phyloP scores from a whole-genome alignment of 768 basidiomycete genomes.

The Mrakia blollopis region DNA sequence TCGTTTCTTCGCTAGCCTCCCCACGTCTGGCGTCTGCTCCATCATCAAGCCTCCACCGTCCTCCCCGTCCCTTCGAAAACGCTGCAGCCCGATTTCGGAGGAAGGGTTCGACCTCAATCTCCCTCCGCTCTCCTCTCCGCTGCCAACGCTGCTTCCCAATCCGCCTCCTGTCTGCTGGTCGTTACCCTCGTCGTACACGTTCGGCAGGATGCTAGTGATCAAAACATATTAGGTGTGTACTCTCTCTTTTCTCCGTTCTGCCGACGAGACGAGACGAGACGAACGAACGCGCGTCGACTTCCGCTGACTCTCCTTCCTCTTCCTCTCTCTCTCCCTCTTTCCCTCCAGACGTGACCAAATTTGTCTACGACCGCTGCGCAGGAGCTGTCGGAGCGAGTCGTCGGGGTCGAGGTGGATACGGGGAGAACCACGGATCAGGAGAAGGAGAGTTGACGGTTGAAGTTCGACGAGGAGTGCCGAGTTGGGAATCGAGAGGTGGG shows the following conservation, averaged over 20 bases:
- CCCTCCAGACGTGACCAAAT: slow-evolving; percentile 21
- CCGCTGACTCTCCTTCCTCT: neutral
- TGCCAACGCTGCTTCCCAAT: slow-evolving; percentile 22
- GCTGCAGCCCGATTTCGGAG: slow-evolving; percentile 13
- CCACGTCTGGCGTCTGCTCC: slow-evolving; percentile 32
- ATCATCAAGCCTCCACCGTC: slow-evolving; percentile 34
- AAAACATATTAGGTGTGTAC: slow-evolving; percentile 55
- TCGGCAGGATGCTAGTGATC: slow-evolving; percentile 59
- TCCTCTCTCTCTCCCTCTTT: neutral
- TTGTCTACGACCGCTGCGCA: slow-evolving; percentile 32
- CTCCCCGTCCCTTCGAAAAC: slow-evolving; percentile 34
- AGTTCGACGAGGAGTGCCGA: slow-evolving; percentile 19
- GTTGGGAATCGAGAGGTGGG: neutral
- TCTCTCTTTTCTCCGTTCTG: neutral
- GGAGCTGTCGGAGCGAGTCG: slow-evolving; percentile 20
- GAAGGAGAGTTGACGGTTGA: slow-evolving; percentile 33
- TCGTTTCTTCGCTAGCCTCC: slow-evolving; percentile 33
- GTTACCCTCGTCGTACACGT: slow-evolving; percentile 79
- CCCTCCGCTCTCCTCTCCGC: slow-evolving; percentile 23
- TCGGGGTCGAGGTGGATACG: neutral
- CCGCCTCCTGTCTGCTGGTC: slow-evolving; percentile 48
- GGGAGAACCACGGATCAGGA: slow-evolving; percentile 3
- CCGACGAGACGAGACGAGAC: neutral
- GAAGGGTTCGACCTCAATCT: slow-evolving; percentile 8
- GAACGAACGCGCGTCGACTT: no score